A percentile compares a stretch with the other conserved stretches of the same genome.
These are phyloP conservation scores for Cutaneotrichosporon curvatum DNA, from an alignment of 1,284 basidiomycete species.

Conservation along the genomic window DNA sequence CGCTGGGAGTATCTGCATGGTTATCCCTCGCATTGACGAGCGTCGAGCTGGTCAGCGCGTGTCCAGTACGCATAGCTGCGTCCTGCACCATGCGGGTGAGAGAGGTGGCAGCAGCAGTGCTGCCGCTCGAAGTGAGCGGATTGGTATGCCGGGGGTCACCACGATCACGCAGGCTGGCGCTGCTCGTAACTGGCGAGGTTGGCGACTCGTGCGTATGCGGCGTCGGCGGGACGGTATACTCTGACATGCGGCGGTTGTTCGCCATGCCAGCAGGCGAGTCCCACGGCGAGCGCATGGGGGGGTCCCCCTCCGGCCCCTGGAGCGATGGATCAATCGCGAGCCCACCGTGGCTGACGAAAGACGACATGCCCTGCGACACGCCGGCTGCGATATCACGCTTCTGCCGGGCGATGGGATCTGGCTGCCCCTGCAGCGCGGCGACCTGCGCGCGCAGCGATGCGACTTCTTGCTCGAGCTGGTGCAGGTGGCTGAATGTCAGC, in stretches of 20 bases:
- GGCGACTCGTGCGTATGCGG: constrained; percentile 17
- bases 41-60: constrained; percentile 28
- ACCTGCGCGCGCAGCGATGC: constrained; percentile 41
- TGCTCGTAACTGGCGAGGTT: constrained; percentile 15
- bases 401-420: constrained; percentile 20
- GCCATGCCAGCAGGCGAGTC: constrained; percentile 8
- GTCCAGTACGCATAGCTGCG: constrained; percentile 40
- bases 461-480: constrained; percentile 46
- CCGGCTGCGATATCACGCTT: constrained; percentile 23
- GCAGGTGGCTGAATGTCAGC: constrained; percentile 38
- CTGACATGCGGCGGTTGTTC: constrained; percentile 16
- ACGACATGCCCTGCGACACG: constrained; percentile 23
- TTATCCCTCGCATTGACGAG: constrained; percentile 11
- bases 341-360: constrained; percentile 9
- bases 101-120: constrained; percentile 23
- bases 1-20: too few species aligned
- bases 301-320: constrained; percentile 20
- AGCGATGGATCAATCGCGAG: constrained; percentile 18
- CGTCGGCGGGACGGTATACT: constrained; percentile 24
- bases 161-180: constrained; percentile 1
- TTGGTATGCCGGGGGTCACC: constrained; percentile 1
- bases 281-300: constrained; percentile 18
- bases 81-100: constrained; percentile 45
- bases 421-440: constrained; percentile 21
- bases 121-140: constrained; percentile 13